phyloP scores from a whole-genome alignment of 2,329 filamentous ascomycete species.

The Fusarium goolgardi region DNA sequence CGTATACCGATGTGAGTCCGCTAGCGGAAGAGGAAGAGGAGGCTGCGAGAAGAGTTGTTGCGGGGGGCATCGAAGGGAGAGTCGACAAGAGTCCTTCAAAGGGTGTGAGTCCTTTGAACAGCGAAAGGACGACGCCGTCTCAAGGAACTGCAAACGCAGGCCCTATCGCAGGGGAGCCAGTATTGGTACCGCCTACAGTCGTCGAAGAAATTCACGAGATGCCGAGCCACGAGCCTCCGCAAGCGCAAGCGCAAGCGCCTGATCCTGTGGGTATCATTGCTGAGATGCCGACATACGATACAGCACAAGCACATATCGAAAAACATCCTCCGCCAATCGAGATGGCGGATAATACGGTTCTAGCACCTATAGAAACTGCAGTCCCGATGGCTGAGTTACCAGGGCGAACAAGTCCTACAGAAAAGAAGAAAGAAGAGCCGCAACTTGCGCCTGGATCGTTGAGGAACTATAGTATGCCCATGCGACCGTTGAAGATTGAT shows the following conservation, averaged over 20 bases:
- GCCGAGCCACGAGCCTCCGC: constrained; percentile 42
- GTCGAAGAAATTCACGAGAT: constrained; percentile 50
- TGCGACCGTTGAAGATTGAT: constrained; percentile 28
- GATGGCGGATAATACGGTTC: constrained; percentile 55
- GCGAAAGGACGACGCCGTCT: constrained; percentile 49
- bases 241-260: constrained; percentile 32
- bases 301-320: constrained; percentile 56
- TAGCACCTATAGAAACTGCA: constrained; percentile 53
- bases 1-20: constrained; percentile 60
- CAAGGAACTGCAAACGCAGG: constrained; percentile 26
- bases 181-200: constrained; percentile 38
- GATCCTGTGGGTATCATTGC: constrained; percentile 60
- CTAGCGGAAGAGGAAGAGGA: constrained; percentile 56
- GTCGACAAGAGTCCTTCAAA: constrained; percentile 36
- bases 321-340: constrained; percentile 59
- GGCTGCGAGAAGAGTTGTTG: constrained; percentile 48
- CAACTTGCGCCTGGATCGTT: constrained; percentile 34
- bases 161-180: constrained; percentile 21
- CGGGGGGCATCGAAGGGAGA: constrained; percentile 37
- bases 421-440: constrained; percentile 40
- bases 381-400: constrained; percentile 55
- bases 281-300: constrained; percentile 61
- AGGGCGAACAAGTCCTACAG: constrained; percentile 49
- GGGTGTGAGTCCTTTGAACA: constrained; percentile 48
- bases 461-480: constrained; percentile 14